These are phyloP conservation scores for Fusarium sp. DNA, from an alignment of 2,329 filamentous ascomycete genomes.

Conservation along the genomic window DNA sequence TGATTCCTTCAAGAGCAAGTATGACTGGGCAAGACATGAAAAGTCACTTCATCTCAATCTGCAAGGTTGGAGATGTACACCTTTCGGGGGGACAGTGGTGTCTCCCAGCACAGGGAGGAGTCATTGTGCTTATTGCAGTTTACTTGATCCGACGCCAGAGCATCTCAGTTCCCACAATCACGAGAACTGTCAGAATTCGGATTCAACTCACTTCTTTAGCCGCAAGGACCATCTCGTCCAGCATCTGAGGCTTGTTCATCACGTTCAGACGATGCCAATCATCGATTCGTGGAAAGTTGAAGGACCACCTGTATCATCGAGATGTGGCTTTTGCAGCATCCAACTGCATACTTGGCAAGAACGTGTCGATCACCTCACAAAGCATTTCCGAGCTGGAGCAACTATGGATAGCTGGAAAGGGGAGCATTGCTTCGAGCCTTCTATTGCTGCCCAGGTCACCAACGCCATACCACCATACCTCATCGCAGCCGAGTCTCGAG, in stretches of 20 bases:
- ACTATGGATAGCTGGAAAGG: conserved; percentile 47
- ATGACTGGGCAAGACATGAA: conserved; percentile 41
- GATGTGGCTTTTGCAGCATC: conserved; percentile 47
- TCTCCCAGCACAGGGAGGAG: conserved; percentile 35
- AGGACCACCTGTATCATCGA: conserved; percentile 37
- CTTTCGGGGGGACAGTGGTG: conserved; percentile 29
- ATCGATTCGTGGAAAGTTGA: conserved; percentile 50
- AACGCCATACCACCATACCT: conserved; percentile 45
- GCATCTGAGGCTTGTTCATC: conserved; percentile 46
- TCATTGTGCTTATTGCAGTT: conserved; percentile 43
- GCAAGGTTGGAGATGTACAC: conserved; percentile 39
- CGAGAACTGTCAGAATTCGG: conserved; percentile 14
- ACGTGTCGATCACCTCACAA: conserved; percentile 44
- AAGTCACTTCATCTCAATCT: conserved; percentile 38
- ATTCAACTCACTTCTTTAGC: conserved; percentile 32
- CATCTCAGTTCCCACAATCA: conserved; percentile 45
- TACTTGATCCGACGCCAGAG: conserved; percentile 28
- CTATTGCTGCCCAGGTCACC: conserved; percentile 34
- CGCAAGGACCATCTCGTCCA: conserved; percentile 50
- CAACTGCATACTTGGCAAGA: conserved; percentile 42
- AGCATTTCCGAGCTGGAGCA: conserved; percentile 43
- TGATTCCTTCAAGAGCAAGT: conserved; percentile 42
- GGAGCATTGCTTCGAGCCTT: conserved; percentile 42
- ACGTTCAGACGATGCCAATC: conserved; percentile 54
- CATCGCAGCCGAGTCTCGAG: conserved; percentile 38